Evolutionary conservation across 2,329 filamentous ascomycete genomes (phyloP), one percentile per base, ranked within the genome.

Genomic region (Metarhizium album): DNA sequence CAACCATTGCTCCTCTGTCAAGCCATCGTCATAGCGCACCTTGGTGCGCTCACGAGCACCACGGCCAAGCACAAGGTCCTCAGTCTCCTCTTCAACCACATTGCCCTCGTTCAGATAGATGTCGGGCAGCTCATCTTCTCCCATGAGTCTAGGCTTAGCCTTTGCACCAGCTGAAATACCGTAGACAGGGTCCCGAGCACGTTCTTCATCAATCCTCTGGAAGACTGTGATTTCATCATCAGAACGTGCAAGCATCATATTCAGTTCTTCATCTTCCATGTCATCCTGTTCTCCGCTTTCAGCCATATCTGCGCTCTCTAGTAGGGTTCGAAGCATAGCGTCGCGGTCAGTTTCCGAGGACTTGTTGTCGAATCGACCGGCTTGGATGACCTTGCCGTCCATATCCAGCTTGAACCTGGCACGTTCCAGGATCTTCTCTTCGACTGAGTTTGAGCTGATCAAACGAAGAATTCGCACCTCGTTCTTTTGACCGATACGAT

Each of bases 401-500:
- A 98, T 96, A 67, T 97, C 91, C 57, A 98, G 80, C 78, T 98
- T 98, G 79, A 86, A 98, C 59, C 95, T 86, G 2, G 93, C 93
- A 66, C 91, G 86, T 67, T 97, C 93, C 48, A 98, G 74, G 64
- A 98, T 98, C 75, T 97, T 96, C 70, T 98, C 93, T 70, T 98
- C 93, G 2, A 98, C 90, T 0, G 93, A 97, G 62, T 95, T 95
- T 9, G 90, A 94, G 57, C 86, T 96, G 68, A 98, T 97, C 43
- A 98, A 77, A 68, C 93, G 85, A 53, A 98, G 73, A 66, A 98
- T 98, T 60, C 93, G 87, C 51, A 98, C 93, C 69, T 98, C 93
- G 61, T 98, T 98, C 83, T 98, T 98, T 69, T 98, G 93, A 55
- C 93, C 93, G 59, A 98, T 98, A 86, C 93, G 91, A 82, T 98